These are phyloP conservation scores for Thymus quinquecostatus DNA, from an alignment of 257 asterid genomes.

Conservation along the genomic window DNA sequence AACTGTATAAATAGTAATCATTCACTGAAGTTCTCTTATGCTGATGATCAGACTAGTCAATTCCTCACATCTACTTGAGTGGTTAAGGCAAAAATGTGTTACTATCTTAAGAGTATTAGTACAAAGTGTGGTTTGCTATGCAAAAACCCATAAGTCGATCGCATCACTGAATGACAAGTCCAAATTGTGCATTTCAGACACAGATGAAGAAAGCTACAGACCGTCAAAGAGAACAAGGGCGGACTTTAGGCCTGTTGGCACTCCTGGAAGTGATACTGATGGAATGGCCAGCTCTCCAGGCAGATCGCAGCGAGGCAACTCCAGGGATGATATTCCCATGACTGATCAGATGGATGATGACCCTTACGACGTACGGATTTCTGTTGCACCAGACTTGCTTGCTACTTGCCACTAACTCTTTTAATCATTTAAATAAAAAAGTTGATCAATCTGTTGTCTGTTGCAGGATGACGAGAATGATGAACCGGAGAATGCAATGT, in stretches of 20 bases:
- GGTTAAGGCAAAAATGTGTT: not conserved
- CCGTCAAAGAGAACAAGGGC: slow-evolving; percentile 87
- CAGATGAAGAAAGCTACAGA: slow-evolving; percentile 82
- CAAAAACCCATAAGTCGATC: not conserved
- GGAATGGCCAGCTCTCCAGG: slow-evolving; percentile 86
- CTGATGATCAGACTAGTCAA: not conserved
- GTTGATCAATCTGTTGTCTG: slow-evolving; percentile 17
- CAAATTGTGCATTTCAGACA: slow-evolving; percentile 54
- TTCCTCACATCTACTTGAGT: not conserved
- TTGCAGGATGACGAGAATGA: slow-evolving; percentile 89
- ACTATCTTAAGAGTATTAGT: not conserved
- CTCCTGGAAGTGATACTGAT: slow-evolving; percentile 71
- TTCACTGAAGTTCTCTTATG: not conserved
- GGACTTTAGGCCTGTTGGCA: slow-evolving; percentile 62
- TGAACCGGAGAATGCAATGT: slow-evolving; percentile 85
- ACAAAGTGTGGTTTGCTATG: not conserved
- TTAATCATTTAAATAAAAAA: not conserved
- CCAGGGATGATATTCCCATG: slow-evolving; percentile 82
- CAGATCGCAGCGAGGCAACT: slow-evolving; percentile 60
- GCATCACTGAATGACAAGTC: not conserved
- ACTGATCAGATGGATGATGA: slow-evolving; percentile 92
- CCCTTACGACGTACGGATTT: slow-evolving; percentile 60
- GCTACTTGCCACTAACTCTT: not conserved
- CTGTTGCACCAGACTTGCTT: slow-evolving; percentile 15
- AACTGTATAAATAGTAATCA: not conserved